Percentiles rank a stretch among this genome's conserved stretches.
Conservation (phyloP, 139 green algal species). For the Prasinococcaceae sp. region DNA sequence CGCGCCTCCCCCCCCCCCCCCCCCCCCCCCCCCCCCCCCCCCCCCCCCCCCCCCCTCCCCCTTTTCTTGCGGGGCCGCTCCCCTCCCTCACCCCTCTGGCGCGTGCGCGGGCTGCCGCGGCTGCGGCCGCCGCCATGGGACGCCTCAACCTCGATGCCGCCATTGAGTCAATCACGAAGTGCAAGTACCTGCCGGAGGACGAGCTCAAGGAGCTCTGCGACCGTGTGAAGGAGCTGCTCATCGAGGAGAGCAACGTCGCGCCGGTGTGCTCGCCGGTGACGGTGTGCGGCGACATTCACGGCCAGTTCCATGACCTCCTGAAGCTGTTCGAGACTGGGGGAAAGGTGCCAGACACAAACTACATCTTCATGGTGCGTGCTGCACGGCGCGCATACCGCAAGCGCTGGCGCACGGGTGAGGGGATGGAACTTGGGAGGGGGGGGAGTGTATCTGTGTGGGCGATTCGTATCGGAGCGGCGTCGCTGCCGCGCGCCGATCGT, state of each 20-base stretch:
- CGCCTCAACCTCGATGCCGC: no score
- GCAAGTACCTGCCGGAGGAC: constrained; percentile 80
- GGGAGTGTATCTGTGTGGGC: no score
- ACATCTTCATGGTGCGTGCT: constrained; percentile 95
- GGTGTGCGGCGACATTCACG: constrained; percentile 98
- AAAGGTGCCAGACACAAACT: constrained; percentile 84
- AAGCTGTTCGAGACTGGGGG: constrained; percentile 93
- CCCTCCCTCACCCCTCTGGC: no score
- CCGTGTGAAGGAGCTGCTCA: constrained; percentile 93
- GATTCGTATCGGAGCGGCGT: no score
- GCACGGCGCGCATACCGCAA: background rate
- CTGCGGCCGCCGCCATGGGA: no score
- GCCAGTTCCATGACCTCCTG: constrained; percentile 97
- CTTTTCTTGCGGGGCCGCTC: no score
- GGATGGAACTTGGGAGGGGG: background rate
- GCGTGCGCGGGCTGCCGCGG: no score
- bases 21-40: no score
- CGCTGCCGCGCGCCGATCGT: no score
- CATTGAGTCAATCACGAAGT: constrained; percentile 79
- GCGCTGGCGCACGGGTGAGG: no score
- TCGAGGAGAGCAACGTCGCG: constrained; percentile 99
- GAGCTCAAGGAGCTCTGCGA: constrained; percentile 94
- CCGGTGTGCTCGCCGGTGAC: constrained; percentile 93
- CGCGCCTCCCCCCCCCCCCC: no score
- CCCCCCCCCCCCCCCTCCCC: no score